A percentile compares a stretch with the other conserved stretches of the same genome.
phyloP scores from a whole-genome alignment of 1,139 yeast species.

The Pneumocystis jirovecii region DNA sequence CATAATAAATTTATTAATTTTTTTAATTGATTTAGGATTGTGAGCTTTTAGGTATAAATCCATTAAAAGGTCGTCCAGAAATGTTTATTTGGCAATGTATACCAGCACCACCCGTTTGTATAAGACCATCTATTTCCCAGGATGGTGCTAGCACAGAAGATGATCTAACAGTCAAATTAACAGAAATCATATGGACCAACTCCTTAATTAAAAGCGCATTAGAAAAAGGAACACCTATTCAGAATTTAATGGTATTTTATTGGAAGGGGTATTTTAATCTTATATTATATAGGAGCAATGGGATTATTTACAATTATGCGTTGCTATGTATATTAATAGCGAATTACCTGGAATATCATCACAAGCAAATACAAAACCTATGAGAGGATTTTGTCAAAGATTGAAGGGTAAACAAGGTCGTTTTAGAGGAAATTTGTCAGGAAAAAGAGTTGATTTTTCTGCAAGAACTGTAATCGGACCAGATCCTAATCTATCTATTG shows the following conservation, averaged over 20 bases:
- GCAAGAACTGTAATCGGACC: conserved; percentile 98
- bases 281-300: conserved; percentile 50
- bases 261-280: background rate
- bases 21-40: conserved; percentile 37
- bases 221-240: conserved; percentile 84
- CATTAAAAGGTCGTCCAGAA: conserved; percentile 89
- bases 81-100: conserved; percentile 92
- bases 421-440: conserved; percentile 92
- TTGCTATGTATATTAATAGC: conserved; percentile 94
- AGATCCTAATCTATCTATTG: conserved; percentile 86
- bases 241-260: conserved; percentile 49
- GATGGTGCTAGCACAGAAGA: conserved; percentile 92
- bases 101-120: conserved; percentile 98
- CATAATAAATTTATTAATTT: background rate
- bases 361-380: conserved; percentile 48
- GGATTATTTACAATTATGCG: conserved; percentile 90
- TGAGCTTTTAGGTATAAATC: conserved; percentile 80
- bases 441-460: conserved; percentile 96
- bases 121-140: conserved; percentile 94
- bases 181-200: conserved; percentile 94
- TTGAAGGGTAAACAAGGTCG: conserved; percentile 98
- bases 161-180: conserved; percentile 85
- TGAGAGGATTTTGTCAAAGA: conserved; percentile 92
- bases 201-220: conserved; percentile 86
- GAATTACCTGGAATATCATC: conserved; percentile 46